Base-by-base conservation (phyloP, 148 eudicot species). In the Euryodendron excelsum region DNA sequence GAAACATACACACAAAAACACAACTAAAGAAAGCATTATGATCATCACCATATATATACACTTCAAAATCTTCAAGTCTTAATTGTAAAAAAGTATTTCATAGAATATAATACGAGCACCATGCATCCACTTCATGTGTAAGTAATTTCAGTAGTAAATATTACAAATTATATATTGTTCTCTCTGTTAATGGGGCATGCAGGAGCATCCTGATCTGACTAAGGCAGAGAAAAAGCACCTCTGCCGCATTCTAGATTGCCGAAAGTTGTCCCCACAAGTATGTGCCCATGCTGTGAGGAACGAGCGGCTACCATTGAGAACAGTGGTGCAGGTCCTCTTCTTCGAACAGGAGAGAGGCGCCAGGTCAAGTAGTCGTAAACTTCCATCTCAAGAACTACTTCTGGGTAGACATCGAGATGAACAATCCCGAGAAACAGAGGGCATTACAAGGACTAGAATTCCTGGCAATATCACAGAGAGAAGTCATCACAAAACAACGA, bases 291-390 rank as follows among this genome's bases (percentile, higher is more conserved):
- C 82, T 55, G 91, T 88, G 76, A 85, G 65, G 76, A 90, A 90
- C 33, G 93, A 90, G 82, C 78, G 81, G 30, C 83, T 90, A 41
- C 93, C 93, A 33, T 56, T 86, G 79, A 83, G 93, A 76, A 88
- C 86, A 9, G 91, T 90, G 15, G 91, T 90, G 39, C 91, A 86
- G 70, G 81, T 88, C 58, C 87, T 90, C 73, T 90, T 83, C 85
- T 88, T 83, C 44, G 91, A 88, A 48, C 91, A 85, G 55, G 89
- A 88, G 69, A 74, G 72, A 73, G 75, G 73, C 7, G n/a, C 34
- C 15, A 75, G 21, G 36, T 37, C 77, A 75, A 76, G 72, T 27
- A 66, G 50, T 14, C 66, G 27, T 23, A 66, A 69, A 67, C 59
- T 36, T 52, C 73, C 70, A 44, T 58, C 69, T 39, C 75, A 53